phyloP scores from a whole-genome alignment of 2,329 filamentous ascomycete species.

The Hyphodiscus sp. region DNA sequence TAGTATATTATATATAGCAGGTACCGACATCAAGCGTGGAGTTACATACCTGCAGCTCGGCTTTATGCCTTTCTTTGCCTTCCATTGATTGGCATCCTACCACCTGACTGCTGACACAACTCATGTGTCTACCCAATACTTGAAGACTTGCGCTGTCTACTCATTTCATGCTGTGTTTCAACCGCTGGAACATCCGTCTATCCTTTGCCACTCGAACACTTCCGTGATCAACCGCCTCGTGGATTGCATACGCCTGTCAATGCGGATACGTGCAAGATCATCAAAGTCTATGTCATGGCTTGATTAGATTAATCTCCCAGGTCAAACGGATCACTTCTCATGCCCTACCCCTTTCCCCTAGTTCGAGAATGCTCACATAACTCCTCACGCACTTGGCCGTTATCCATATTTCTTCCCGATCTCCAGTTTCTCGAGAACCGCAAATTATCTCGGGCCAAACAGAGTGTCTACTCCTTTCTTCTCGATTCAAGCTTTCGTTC shows the following conservation, averaged over 20 bases:
- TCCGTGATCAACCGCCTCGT: constrained; percentile 8
- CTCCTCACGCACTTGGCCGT: background rate
- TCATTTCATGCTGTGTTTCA: constrained; percentile 20
- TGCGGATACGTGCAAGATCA: constrained; percentile 6
- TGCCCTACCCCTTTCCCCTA: background rate
- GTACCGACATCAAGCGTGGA: too few species aligned
- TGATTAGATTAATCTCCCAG: background rate
- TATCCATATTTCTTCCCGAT: background rate
- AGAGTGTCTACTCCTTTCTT: background rate
- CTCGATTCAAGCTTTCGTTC: background rate
- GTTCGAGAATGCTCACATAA: background rate
- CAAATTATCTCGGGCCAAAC: background rate
- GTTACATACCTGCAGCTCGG: background rate
- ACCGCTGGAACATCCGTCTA: constrained; percentile 3
- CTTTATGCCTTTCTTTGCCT: constrained; percentile 18
- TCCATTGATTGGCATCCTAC: constrained; percentile 4
- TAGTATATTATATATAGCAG: too few species aligned
- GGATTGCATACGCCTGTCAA: constrained; percentile 10
- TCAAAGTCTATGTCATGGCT: background rate
- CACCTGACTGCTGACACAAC: constrained; percentile 10
- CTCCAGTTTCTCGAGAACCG: background rate
- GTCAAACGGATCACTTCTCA: background rate
- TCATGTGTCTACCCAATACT: constrained; percentile 11
- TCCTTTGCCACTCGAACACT: constrained; percentile 1
- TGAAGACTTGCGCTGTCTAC: constrained; percentile 4